Base-by-base conservation (phyloP, 1,284 basidiomycete genomes). In the Pseudozyma hubeiensis region DNA sequence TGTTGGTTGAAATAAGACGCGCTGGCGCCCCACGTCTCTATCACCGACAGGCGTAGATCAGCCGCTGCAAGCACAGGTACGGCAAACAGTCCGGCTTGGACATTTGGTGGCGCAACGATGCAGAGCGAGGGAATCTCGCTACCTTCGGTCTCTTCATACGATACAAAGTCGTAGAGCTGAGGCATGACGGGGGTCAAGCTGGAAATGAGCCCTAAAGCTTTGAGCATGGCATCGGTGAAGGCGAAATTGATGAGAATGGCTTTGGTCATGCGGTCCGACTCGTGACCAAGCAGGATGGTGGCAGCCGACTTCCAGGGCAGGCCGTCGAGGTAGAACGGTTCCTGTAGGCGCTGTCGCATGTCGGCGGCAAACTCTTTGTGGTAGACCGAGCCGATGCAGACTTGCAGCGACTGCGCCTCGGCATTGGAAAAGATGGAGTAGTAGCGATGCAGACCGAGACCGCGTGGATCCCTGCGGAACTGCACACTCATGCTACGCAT, bases 1-100 rank as follows among this genome's bases (percentile, higher is more conserved):
- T 64, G 65, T 14, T 55, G 70, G 33, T 68, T 74, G 58, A 74
- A 74, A 49, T 74, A 63, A 19, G 65, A 64, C 1, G 70, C 65
- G 30, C 58, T 58, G 10, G 61, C 57, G 14, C 65, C 70, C 70
- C 70, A 74, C 13, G 65, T 48, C 19, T 74, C 70, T 39, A 74
- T 68, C 40, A 74, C 62, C 7, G 70, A 64, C 10, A 74, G 48
- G 13, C 70, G 53, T 17, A 74, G 39, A 30, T 74, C 70, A 14
- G 65, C 65, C 7, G 70, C 65, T 17, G 61, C 62, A 30, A 74
- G 61, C 33, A 74, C n/a, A 8, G 70, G 61, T 14, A 68, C 54
- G 4, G 70, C 70, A 41, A 74, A 74, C 10, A 74, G 54, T 1
- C 62, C 65, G 10, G 70, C 70, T 39, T 74, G 65, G 2, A 74